phyloP scores from a whole-genome alignment of 768 basidiomycete species.

The Mycena sanguinolenta region DNA sequence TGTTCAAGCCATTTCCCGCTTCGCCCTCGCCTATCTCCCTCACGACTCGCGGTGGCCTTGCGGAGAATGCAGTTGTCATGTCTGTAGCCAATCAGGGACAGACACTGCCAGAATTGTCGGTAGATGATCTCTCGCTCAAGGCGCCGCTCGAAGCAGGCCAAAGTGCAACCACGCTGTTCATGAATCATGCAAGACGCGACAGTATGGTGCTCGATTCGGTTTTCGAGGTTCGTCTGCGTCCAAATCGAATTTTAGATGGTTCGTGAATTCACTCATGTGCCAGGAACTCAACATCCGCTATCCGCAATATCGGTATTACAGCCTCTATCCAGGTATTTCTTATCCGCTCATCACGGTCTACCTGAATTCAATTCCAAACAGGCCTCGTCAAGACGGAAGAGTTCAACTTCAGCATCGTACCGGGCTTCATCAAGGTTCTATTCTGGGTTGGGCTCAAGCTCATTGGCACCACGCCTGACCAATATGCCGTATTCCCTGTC shows the following conservation, averaged over 20 bases:
- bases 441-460: constrained; percentile 17
- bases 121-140: constrained; percentile 13
- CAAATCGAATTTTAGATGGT: no score
- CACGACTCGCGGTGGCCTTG: constrained; percentile 19
- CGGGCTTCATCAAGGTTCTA: not conserved
- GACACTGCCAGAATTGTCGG: constrained; percentile 3
- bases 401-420: not conserved
- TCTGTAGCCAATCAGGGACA: constrained; percentile 9
- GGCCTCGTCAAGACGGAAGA: constrained; percentile 14
- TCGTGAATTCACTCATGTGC: not conserved
- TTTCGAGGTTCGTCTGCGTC: constrained; percentile 1
- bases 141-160: not conserved
- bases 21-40: constrained; percentile 24
- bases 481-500: constrained; percentile 7
- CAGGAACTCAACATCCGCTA: constrained; percentile 22
- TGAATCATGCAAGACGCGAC: constrained; percentile 11
- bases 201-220: constrained; percentile 9
- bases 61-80: constrained; percentile 8
- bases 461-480: constrained; percentile 15
- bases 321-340: constrained; percentile 1
- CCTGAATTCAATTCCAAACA: not conserved
- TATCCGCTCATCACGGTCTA: no score
- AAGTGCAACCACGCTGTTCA: not conserved
- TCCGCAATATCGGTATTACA: constrained; percentile 7
- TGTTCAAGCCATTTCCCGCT: constrained; percentile 21